Evolutionary conservation across 1,139 yeast species (phyloP), one percentile per base, ranked within the genome.

Genomic region (Saccharomyces hybrid): DNA sequence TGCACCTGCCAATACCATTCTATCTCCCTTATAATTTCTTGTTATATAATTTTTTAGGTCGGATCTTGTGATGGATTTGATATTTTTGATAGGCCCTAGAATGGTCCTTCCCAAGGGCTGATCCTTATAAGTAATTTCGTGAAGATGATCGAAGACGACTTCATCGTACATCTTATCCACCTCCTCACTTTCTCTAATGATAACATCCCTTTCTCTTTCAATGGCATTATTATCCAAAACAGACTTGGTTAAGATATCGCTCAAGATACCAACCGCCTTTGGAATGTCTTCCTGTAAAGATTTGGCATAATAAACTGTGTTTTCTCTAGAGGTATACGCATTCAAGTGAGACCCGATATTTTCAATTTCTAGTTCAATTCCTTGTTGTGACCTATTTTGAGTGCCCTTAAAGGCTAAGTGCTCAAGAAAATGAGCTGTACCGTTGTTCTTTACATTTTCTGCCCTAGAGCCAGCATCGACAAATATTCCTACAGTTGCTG

Each of bases 401-500:
- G 99, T 93, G 32, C 99, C 99, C 73, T 93, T 93, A 75, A 93
- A 93, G 2, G 98, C 96, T 65, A 93, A 77, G 72, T 93, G 99
- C 72, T 93, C 99, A 56, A 93, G 75, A 69, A 93, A 93, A 73
- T 93, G 99, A 0, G 99, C 99, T 9, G 98, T 91, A 49, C 99
- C 99, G 64, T 90, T 89, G 68, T 80, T 80, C 66, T 78, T 77
- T 51, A 84, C 81, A 66, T 84, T 86, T 73, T 93, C 99, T 1
- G 98, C 98, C 59, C 99, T 80, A 1, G 98, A 91, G 1, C 99
- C 99, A 49, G 99, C 97, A 71, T 95, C 97, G 61, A 93, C 91
- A 70, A 78, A 76, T 50, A 93, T 93, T 1, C 98, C 99, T 11
- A 95, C 97, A 2, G 99, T 93, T 59, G 99, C 98, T 47, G 98